These are phyloP conservation scores for Zymoseptoria pseudotritici DNA, from an alignment of 2,329 filamentous ascomycete species.

Conservation along the genomic window DNA sequence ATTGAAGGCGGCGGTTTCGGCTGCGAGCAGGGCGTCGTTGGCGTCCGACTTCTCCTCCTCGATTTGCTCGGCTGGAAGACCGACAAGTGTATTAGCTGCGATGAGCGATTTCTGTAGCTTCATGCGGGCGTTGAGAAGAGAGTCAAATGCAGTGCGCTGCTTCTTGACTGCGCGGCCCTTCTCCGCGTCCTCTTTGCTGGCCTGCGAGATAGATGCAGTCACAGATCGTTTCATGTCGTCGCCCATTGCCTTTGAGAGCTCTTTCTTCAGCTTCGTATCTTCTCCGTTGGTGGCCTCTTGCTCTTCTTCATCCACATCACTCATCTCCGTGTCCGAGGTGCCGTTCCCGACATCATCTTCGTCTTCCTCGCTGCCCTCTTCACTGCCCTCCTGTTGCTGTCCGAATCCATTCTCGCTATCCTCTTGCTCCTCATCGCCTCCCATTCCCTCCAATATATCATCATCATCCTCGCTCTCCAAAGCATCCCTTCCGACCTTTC, in stretches of 20 bases:
- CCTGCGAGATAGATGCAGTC: constrained; percentile 56
- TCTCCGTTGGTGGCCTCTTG: constrained; percentile 26
- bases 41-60: constrained; percentile 35
- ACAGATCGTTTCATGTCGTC: constrained; percentile 54
- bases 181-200: constrained; percentile 66
- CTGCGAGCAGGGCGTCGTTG: constrained; percentile 55
- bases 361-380: constrained; percentile 33
- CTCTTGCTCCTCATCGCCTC: constrained; percentile 22
- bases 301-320: constrained; percentile 25
- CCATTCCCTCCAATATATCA: not conserved
- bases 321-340: constrained; percentile 33
- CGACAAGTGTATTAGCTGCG: constrained; percentile 65
- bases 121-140: constrained; percentile 82
- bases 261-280: constrained; percentile 56
- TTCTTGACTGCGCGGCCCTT: constrained; percentile 82
- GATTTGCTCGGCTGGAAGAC: constrained; percentile 25
- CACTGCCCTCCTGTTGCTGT: constrained; percentile 38
- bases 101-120: constrained; percentile 86
- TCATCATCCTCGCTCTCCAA: constrained; percentile 48
- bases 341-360: constrained; percentile 25
- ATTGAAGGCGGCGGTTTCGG: constrained; percentile 76
- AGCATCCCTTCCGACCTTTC: constrained; percentile 63
- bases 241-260: constrained; percentile 49
- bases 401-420: constrained; percentile 35
- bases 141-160: constrained; percentile 80